Percentiles rank a stretch among this genome's conserved stretches.
Evolutionary conservation across 2,329 filamentous ascomycete genomes (phyloP).

Genomic region (Epichloe coenophiala): DNA sequence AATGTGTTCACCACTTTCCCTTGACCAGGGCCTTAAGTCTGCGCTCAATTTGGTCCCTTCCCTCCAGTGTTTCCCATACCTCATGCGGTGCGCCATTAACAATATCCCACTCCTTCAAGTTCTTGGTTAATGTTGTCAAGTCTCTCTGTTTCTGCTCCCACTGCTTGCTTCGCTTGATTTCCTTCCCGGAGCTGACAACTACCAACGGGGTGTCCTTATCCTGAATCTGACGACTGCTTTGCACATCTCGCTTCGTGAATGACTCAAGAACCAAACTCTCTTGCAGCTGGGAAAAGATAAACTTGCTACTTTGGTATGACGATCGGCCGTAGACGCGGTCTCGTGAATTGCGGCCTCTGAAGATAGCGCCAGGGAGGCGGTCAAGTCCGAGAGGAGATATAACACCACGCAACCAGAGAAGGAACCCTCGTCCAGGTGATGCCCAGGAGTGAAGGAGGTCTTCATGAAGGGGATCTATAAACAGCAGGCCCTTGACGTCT

Average conservation of each 20-base stretch:
- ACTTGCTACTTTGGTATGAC: constrained; percentile 68
- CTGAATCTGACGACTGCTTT: constrained; percentile 68
- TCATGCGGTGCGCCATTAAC: constrained; percentile 74
- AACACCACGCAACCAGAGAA: constrained; percentile 75
- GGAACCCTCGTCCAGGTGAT: constrained; percentile 58
- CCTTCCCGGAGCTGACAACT: constrained; percentile 68
- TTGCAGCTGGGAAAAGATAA: constrained; percentile 81
- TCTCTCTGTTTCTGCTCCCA: constrained; percentile 85
- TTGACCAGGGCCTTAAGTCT: constrained; percentile 55
- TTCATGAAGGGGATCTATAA: constrained; percentile 84
- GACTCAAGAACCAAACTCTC: constrained; percentile 81
- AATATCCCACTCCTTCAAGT: constrained; percentile 72
- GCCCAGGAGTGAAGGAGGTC: constrained; percentile 61
- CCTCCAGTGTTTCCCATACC: constrained; percentile 62
- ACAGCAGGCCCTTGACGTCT: constrained; percentile 63
- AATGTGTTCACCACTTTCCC: not conserved
- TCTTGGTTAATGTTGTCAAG: constrained; percentile 64
- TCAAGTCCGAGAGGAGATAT: constrained; percentile 80
- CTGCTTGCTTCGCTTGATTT: constrained; percentile 48
- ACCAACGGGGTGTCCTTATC: constrained; percentile 60
- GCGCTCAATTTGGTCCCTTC: constrained; percentile 69
- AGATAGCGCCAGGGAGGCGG: constrained; percentile 64
- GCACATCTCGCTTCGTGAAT: constrained; percentile 71
- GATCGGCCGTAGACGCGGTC: constrained; percentile 76
- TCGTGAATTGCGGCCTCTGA: constrained; percentile 64